Base-by-base conservation (phyloP, 1,284 basidiomycete genomes). In the Phellopilus nigrolimitatus region DNA sequence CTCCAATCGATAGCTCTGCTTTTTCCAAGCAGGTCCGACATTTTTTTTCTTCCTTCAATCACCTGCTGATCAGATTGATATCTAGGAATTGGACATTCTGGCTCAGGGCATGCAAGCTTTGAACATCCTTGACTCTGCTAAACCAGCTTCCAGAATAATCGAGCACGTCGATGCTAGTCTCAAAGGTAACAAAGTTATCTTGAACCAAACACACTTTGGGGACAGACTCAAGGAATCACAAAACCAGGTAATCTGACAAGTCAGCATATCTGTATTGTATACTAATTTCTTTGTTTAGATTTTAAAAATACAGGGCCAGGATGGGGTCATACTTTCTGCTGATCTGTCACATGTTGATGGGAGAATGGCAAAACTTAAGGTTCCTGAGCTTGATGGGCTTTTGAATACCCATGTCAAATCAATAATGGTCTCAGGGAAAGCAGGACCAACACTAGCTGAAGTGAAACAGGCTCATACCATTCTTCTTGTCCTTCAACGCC, bases 401-500 rank as follows among this genome's bases (percentile, higher is more conserved):
- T 13, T 27, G 5, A 22, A 48, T 9, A 38, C 28, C 21, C 21
- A 25, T 12, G 37, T 48, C 33, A 10, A 42, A n/a, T 41, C 45
- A 10, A 31, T 53, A 2, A 53, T 47, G 13, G 21, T 53, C 3
- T 2, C 22, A 3, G 51, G 51, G 10, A 40, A 43, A 37, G 17
- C 51, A 13, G 21, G 7, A n/a, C 21, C 46, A 19, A 42, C 46
- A 17, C 27, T 28, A n/a, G 51, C 51, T 10, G 51, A 53, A 22
- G 24, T 19, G 12, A 10, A 27, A 13, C 22, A 36, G 9, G 13
- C 4, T 17, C 10, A 25, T 9, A 22, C 45, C 10, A 48, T 48
- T 12, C 33, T 48, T 10, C 10, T 49, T 9, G 17, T 22, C 34
- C 33, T 53, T 19, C 37, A 47, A 21, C 46, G 31, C 8, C 30